Evolutionary conservation across 306 rosid species (phyloP), one percentile per base, ranked within the genome.

Genomic region (Begonia peltatifolia): DNA sequence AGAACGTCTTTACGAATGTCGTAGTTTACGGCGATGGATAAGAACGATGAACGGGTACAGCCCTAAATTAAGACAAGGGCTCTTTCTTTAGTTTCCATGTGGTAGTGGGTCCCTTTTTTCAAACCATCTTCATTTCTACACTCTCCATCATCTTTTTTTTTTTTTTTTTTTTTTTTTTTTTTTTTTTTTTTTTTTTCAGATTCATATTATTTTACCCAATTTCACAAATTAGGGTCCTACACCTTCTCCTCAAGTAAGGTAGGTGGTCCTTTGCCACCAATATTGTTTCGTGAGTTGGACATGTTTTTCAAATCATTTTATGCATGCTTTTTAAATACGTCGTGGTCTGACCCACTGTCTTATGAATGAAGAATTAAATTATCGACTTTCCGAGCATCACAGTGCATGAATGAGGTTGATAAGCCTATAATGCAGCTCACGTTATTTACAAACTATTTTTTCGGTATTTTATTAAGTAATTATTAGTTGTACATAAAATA

Each of bases 11-110:
- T 6, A 25, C 35, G 6, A 25, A 3, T 25, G 35, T 25, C 18
- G 18, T 63, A 65, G 50, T 55, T 65, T 65, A 74, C 61, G 71
- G 61, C 59, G 74, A 70, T 74, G 63, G 59, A 47, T 68, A 65
- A 63, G 72, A 30, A 30, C 38, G 38, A 30, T 30, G 38, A 30
- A 30, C 67, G 76, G 69, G 78, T 69, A 67, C 62, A 54, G 72
- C 20, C 42, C 61, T 49, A 10, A 51, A 62, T 62, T 44, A 77
- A 64, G 68, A 55, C 52, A 65, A 70, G 74, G 57, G 47, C 60
- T 43, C 47, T 68, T 14, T 79, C 80, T 76, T 25, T 25, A 25
- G 35, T 25, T 75, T 69, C 72, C 96, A 81, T 74, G 94, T 79
- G 96, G 41, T 56, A 53, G 16, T 67, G 74, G 67, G 55, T 55